Evolutionary conservation across 192 early-diverging fungal species (phyloP).

Genomic region (Backusella psychrophila): DNA sequence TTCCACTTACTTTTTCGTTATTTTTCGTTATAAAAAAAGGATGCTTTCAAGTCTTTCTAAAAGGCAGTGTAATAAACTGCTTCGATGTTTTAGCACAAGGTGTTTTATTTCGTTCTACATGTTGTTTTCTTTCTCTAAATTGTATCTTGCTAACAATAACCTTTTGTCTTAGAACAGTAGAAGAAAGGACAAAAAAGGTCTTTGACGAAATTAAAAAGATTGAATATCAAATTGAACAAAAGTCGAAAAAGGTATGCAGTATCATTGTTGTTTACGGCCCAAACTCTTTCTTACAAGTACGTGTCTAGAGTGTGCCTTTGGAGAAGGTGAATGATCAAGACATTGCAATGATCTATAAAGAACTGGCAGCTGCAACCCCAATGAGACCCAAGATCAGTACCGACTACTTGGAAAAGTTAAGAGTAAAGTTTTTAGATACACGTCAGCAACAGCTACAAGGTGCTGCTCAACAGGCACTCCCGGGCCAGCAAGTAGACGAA

Average conservation of each 20-base stretch:
- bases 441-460: neutral
- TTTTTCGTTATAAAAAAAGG: neutral
- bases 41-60: neutral
- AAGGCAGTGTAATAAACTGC: neutral
- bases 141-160: neutral
- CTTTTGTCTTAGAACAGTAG: neutral
- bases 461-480: neutral
- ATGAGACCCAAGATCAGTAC: conserved; percentile 26
- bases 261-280: neutral
- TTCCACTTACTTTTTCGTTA: neutral
- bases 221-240: conserved; percentile 17
- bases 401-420: conserved; percentile 33
- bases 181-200: conserved; percentile 15
- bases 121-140: neutral
- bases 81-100: conserved; percentile 6
- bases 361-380: conserved; percentile 8
- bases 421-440: conserved; percentile 37
- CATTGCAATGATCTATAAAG: conserved; percentile 15
- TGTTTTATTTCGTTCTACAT: neutral
- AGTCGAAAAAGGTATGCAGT: conserved; percentile 11
- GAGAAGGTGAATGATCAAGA: conserved; percentile 9
- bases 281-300: neutral
- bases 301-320: neutral
- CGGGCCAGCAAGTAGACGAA: neutral
- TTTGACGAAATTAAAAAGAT: conserved; percentile 23